These are phyloP conservation scores for Torulaspora maleeae DNA, from an alignment of 805 yeast species.

Conservation along the genomic window DNA sequence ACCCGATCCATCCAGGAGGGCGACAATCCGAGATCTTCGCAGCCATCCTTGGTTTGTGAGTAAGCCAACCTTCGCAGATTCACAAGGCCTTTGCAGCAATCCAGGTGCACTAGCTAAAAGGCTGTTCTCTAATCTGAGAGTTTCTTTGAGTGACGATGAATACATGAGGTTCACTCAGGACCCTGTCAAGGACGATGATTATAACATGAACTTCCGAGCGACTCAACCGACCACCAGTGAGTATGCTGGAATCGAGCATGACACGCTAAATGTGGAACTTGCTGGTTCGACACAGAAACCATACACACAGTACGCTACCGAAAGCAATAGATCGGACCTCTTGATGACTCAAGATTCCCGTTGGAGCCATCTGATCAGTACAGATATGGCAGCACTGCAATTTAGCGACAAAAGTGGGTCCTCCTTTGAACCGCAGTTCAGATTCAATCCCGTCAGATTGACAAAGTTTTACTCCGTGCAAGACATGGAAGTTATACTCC, in stretches of 20 bases:
- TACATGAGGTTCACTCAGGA: conserved; percentile 31
- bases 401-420: conserved; percentile 15
- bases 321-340: conserved; percentile 1
- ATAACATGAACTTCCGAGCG: conserved; percentile 17
- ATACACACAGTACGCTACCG: conserved; percentile 14
- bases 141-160: conserved; percentile 50
- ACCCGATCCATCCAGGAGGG: conserved; percentile 44
- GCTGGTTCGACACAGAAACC: conserved; percentile 25
- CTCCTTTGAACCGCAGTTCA: conserved; percentile 1
- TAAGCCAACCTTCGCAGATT: conserved; percentile 41
- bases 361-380: conserved; percentile 24
- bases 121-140: conserved; percentile 47
- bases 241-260: conserved; percentile 38
- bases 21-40: conserved; percentile 39
- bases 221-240: conserved; percentile 46
- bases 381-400: conserved; percentile 30
- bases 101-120: conserved; percentile 48
- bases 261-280: conserved; percentile 8
- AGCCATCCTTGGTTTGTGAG: conserved; percentile 54
- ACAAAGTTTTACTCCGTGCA: conserved; percentile 32
- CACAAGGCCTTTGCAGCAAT: conserved; percentile 50
- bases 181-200: background rate
- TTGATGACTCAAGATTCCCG: conserved; percentile 19
- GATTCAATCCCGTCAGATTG: conserved; percentile 25
- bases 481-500: conserved; percentile 27